Conservation (phyloP, 2,329 filamentous ascomycete genomes). For the Neonectria magnoliae region DNA sequence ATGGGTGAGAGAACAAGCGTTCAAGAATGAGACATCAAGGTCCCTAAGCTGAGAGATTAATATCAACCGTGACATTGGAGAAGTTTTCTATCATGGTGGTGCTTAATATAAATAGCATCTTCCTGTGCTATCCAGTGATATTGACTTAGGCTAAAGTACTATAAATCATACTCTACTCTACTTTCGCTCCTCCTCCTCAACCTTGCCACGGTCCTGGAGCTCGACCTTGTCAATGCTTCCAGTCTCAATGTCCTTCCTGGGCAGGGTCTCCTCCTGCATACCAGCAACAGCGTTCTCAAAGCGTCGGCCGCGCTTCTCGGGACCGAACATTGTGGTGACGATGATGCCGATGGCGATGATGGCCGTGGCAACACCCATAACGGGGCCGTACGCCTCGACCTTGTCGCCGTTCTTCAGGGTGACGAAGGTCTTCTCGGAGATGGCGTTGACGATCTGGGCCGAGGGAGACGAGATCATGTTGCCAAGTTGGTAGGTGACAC, state of each 20-base stretch:
- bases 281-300: constrained; percentile 69
- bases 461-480: constrained; percentile 79
- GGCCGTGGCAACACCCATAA: constrained; percentile 79
- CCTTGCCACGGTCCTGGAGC: constrained; percentile 33
- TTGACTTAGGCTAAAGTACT: no score
- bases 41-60: no score
- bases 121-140: no score
- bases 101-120: no score
- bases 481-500: constrained; percentile 77
- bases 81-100: no score
- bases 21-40: no score
- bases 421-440: constrained; percentile 71
- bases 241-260: constrained; percentile 44
- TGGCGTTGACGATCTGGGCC: constrained; percentile 80
- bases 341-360: constrained; percentile 79
- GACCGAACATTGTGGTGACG: constrained; percentile 74
- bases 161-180: not conserved
- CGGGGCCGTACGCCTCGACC: constrained; percentile 77
- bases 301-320: constrained; percentile 76
- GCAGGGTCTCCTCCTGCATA: constrained; percentile 38
- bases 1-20: no score
- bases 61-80: no score
- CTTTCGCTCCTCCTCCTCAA: constrained; percentile 35
- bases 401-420: constrained; percentile 61
- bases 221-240: constrained; percentile 40